Conservation (phyloP, 768 basidiomycete species). For the Mycena belliarum region DNA sequence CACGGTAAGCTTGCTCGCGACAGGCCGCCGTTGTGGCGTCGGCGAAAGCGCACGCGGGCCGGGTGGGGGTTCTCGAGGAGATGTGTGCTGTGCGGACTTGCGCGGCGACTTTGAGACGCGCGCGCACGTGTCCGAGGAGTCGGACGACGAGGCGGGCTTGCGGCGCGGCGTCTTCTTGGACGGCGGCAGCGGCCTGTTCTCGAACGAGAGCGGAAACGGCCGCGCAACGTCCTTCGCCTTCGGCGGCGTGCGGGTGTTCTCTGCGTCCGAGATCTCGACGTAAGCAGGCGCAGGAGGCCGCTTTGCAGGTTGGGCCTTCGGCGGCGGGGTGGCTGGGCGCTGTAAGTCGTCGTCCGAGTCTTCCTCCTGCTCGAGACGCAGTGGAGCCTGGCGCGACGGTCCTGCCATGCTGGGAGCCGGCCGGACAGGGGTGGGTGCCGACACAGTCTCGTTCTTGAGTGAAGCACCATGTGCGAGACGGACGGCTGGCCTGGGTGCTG, state of each 20-base stretch:
- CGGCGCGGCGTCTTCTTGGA: neutral
- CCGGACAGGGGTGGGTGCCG: slow-evolving; percentile 8
- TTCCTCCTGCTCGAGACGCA: neutral
- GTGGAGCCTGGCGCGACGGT: neutral
- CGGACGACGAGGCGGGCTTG: slow-evolving; percentile 5
- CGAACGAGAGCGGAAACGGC: slow-evolving; percentile 16
- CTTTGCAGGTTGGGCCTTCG: neutral
- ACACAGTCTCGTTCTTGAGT: neutral
- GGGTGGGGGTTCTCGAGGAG: slow-evolving; percentile 17
- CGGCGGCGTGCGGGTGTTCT: neutral
- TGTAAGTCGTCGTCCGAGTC: slow-evolving; percentile 5
- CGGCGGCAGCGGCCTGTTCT: neutral
- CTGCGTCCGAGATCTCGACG: neutral
- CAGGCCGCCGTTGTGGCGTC: neutral
- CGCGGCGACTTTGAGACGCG: slow-evolving; percentile 33
- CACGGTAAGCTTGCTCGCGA: neutral
- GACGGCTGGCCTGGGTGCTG: neutral
- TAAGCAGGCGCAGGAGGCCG: neutral
- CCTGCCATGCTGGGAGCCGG: neutral
- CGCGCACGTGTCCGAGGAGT: slow-evolving; percentile 6
- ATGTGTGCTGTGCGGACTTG: slow-evolving; percentile 27
- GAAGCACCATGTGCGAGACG: neutral
- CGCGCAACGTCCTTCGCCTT: neutral
- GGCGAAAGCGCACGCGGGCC: slow-evolving; percentile 10
- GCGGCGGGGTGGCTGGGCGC: neutral